Base-by-base conservation (phyloP, 495 filamentous ascomycete genomes). In the Penicillium fimorum region DNA sequence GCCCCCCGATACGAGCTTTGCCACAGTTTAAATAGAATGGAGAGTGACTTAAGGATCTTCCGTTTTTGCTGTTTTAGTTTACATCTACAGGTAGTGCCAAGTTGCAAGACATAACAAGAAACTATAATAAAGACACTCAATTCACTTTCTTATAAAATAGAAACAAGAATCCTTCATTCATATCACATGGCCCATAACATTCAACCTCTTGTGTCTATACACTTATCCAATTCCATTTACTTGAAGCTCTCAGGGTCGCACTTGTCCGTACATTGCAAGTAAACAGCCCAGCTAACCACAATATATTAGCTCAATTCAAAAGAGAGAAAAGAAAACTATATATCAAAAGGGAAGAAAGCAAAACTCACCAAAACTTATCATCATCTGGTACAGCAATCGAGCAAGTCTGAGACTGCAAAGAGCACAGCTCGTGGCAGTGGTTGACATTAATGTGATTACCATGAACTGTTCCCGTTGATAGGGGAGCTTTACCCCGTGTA, bases 381-480 rank as follows among this genome's bases (percentile, higher is more conserved):
- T 70, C 68, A 13, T 68, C 47, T 0, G 70, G 68, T 17, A 68
- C 47, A 20, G 68, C 66, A 55, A 70, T 47, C 3, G 57, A 61
- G 43, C 68, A 73, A 8, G 66, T 59, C 50, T 70, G 61, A 4
- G 65, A 47, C 35, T 58, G 47, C 45, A 72, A 42, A 8, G 63
- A 67, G 33, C 70, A 72, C 42, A 69, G 13, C 43, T 67, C 64
- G n/a, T 60, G 46, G 46, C 70, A 70, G 30, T 59, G 59, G 42
- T 64, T 62, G 47, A 65, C 47, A 17, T 60, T 61, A 2, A 57
- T 47, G 10, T 57, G 52, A 32, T 58, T 56, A 22, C 47, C 42
- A 15, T 67, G 56, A 29, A 55, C 35, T 3, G 43, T 11, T 20
- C 59, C 62, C 1, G 56, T 68, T 0, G 62, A 38, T 35, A 68